These are phyloP conservation scores for Microbotryum intermedium DNA, from an alignment of 1,284 basidiomycete species.

Conservation along the genomic window DNA sequence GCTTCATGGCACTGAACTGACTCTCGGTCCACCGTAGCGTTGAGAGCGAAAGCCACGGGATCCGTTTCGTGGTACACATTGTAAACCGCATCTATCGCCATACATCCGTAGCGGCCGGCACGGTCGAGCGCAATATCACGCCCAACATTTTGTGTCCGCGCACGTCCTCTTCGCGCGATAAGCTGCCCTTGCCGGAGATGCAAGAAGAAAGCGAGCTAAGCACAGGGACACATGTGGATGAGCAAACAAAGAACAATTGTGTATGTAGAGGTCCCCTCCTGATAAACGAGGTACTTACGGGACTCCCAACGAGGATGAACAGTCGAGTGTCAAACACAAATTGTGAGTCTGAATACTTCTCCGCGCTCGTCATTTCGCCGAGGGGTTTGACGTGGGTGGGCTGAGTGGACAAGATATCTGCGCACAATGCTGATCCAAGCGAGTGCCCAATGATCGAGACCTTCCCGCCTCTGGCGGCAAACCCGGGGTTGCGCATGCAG, in stretches of 20 bases:
- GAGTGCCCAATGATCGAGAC: slow-evolving; percentile 38
- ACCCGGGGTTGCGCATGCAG: slow-evolving; percentile 35
- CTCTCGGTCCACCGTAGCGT: slow-evolving; percentile 38
- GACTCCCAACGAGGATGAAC: slow-evolving; percentile 37
- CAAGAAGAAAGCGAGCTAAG: slow-evolving; percentile 32
- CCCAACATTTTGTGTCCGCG: slow-evolving; percentile 29
- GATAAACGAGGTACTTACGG: slow-evolving; percentile 20
- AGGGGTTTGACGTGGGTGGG: slow-evolving; percentile 32
- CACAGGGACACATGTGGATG: slow-evolving; percentile 16
- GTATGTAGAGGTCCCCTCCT: not conserved
- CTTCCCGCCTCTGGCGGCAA: slow-evolving; percentile 19
- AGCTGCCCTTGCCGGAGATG: slow-evolving; percentile 35
- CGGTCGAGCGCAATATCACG: slow-evolving; percentile 33
- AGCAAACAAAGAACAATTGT: not conserved
- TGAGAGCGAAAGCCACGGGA: slow-evolving; percentile 40
- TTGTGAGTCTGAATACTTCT: slow-evolving; percentile 2
- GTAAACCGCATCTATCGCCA: slow-evolving; percentile 26
- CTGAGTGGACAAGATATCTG: slow-evolving; percentile 36
- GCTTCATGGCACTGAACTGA: not conserved
- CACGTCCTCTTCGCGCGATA: slow-evolving; percentile 35
- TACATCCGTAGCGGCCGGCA: slow-evolving; percentile 34
- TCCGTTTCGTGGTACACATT: slow-evolving; percentile 39
- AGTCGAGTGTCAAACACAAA: slow-evolving; percentile 35
- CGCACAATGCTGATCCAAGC: slow-evolving; percentile 32
- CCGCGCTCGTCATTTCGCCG: slow-evolving; percentile 6